Evolutionary conservation across 345 rosid species (phyloP).

Genomic region (Balakata baccata): DNA sequence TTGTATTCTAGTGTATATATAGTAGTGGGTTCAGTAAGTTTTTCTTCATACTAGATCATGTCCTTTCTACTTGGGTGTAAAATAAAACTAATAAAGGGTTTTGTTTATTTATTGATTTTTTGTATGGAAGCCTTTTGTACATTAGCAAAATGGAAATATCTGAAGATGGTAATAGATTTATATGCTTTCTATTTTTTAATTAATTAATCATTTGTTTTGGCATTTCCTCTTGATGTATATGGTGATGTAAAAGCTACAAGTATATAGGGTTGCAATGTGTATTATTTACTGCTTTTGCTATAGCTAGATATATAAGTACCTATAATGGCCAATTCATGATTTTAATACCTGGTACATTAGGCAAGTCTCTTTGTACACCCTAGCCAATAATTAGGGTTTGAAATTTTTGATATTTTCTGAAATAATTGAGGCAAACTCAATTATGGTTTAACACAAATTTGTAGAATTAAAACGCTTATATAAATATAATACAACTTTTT

Average conservation of each 20-base stretch:
- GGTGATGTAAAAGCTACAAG: not conserved
- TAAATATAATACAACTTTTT: no score
- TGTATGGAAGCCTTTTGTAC: slow-evolving; percentile 14
- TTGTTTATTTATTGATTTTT: not conserved
- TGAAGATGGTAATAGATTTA: slow-evolving; percentile 6
- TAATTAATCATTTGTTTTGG: not conserved
- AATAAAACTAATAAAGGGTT: not conserved
- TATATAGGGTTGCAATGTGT: not conserved
- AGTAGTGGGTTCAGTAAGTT: not conserved
- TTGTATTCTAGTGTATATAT: not conserved
- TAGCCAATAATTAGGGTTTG: no score
- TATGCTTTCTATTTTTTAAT: slow-evolving; percentile 9
- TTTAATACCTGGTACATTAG: no score
- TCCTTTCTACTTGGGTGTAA: not conserved
- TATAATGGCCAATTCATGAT: not conserved
- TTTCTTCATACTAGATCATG: not conserved
- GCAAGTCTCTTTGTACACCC: no score
- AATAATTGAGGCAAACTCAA: no score
- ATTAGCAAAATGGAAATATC: slow-evolving; percentile 5
- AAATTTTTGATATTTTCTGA: no score
- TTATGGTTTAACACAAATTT: no score
- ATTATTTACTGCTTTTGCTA: not conserved
- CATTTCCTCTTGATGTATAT: not conserved
- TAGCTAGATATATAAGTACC: not conserved
- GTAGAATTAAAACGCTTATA: no score